Evolutionary conservation across 257 asterid species (phyloP).

Genomic region (Solanum megistacrolobum): DNA sequence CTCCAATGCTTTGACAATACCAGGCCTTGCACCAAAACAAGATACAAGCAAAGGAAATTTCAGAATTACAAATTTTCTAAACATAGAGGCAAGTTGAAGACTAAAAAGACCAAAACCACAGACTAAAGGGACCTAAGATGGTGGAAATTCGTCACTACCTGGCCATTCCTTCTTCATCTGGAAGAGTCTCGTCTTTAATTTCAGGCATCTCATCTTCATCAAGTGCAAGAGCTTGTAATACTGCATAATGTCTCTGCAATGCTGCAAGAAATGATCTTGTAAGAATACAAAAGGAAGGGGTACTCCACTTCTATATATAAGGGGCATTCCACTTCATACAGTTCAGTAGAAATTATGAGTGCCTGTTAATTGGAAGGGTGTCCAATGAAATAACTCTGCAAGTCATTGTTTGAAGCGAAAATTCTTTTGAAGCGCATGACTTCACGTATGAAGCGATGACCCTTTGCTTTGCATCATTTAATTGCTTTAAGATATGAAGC

Average conservation of each 20-base stretch:
- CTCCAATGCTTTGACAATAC: slow-evolving; percentile 73
- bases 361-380: background rate
- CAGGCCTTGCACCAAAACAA: slow-evolving; percentile 43
- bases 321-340: background rate
- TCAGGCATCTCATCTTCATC: slow-evolving; percentile 98
- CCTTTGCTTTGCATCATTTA: background rate
- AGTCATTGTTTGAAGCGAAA: background rate
- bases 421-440: background rate
- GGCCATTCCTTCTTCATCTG: slow-evolving; percentile 94
- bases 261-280: slow-evolving; percentile 33
- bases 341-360: background rate
- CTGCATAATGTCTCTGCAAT: slow-evolving; percentile 94
- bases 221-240: slow-evolving; percentile 87
- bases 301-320: background rate
- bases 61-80: background rate
- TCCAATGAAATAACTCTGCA: background rate
- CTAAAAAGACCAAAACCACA: background rate
- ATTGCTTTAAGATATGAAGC: background rate
- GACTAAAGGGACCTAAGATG: background rate
- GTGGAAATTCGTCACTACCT: slow-evolving; percentile 29
- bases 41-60: background rate
- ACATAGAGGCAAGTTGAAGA: background rate
- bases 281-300: background rate
- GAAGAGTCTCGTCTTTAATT: slow-evolving; percentile 84
- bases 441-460: background rate